Evolutionary conservation across 164 flowering plant species (phyloP).

Genomic region (Vitis vinifera): ASM3070453v1 NC_081808.1:3321501-3322000

Average conservation of each 20-base stretch:
- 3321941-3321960: not conserved
- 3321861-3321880: constrained; percentile 90
- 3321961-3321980: not conserved
- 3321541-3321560: constrained; percentile 50
- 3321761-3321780: constrained; percentile 87
- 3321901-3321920: constrained; percentile 91
- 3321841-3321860: constrained; percentile 67
- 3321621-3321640: constrained; percentile 96
- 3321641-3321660: constrained; percentile 93
- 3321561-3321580: constrained; percentile 32
- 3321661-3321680: constrained; percentile 92
- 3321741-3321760: constrained; percentile 43
- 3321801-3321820: constrained; percentile 65
- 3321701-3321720: not conserved
- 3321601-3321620: constrained; percentile 89
- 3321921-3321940: constrained; percentile 29
- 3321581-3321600: constrained; percentile 67
- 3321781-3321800: constrained; percentile 99
- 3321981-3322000: not conserved
- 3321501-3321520: constrained; percentile 72
- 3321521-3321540: constrained; percentile 76
- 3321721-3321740: not conserved
- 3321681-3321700: not conserved
- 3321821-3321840: constrained; percentile 70
- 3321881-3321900: constrained; percentile 95